A percentile compares a stretch with the other conserved stretches of the same genome.
Evolutionary conservation across 2,329 filamentous ascomycete species (phyloP).

Genomic region (Phyllosticta ampelicida): DNA sequence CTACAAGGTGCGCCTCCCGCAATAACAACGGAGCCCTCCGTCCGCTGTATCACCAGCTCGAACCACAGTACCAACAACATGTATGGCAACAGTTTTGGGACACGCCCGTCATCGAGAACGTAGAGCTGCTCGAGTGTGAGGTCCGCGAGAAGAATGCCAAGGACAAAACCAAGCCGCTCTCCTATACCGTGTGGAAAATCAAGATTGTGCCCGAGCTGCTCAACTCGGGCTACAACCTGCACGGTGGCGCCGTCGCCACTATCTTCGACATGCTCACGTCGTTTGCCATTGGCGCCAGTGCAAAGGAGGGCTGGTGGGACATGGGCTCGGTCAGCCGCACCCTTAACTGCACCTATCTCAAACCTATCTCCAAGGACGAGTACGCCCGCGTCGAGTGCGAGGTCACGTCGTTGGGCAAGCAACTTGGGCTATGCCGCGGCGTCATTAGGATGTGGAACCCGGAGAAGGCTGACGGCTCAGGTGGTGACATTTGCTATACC

Average conservation of each 20-base stretch:
- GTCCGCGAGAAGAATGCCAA: slow-evolving; percentile 17
- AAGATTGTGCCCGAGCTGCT: slow-evolving; percentile 33
- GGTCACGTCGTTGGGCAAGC: slow-evolving; percentile 34
- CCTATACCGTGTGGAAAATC: slow-evolving; percentile 34
- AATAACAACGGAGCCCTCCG: no score
- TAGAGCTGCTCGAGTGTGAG: slow-evolving; percentile 26
- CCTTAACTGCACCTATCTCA: slow-evolving; percentile 37
- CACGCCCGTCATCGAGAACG: slow-evolving; percentile 18
- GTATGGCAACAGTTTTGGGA: slow-evolving; percentile 21
- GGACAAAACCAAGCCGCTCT: slow-evolving; percentile 18
- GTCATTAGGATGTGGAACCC: slow-evolving; percentile 24
- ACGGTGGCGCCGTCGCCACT: slow-evolving; percentile 43
- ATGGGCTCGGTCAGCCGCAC: slow-evolving; percentile 32
- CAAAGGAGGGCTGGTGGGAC: slow-evolving; percentile 31
- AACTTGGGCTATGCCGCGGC: slow-evolving; percentile 29
- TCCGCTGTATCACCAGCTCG: not conserved
- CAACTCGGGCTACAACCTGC: slow-evolving; percentile 39
- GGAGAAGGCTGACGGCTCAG: slow-evolving; percentile 21
- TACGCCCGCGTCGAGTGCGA: slow-evolving; percentile 33
- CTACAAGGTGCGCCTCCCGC: slow-evolving; percentile 1
- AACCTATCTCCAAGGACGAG: slow-evolving; percentile 31
- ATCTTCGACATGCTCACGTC: slow-evolving; percentile 46
- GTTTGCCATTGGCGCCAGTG: slow-evolving; percentile 24
- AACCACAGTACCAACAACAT: not conserved
- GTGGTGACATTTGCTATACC: slow-evolving; percentile 27